Evolutionary conservation across 371 early-diverging fungal genomes (phyloP).

Genomic region (Mortierella polycephala): DNA sequence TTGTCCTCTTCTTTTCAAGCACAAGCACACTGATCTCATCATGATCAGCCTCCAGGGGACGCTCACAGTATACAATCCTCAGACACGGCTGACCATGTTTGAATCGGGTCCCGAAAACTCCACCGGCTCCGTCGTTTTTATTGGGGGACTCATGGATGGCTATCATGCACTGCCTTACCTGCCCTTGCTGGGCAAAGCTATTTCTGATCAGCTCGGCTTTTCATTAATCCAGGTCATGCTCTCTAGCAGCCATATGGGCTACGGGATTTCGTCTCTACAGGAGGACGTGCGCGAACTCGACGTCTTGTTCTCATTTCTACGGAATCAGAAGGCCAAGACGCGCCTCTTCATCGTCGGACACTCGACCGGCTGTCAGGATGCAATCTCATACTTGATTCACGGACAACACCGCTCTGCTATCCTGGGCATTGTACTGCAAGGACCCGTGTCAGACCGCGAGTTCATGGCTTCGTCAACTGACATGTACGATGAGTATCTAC

Average conservation of each 20-base stretch:
- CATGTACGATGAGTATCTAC: slow-evolving; percentile 42
- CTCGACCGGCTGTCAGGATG: slow-evolving; percentile 67
- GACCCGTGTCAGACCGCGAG: slow-evolving; percentile 66
- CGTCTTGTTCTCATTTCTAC: slow-evolving; percentile 53
- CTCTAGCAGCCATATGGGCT: slow-evolving; percentile 62
- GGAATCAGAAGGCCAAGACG: slow-evolving; percentile 51
- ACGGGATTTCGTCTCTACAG: slow-evolving; percentile 57
- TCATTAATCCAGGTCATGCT: slow-evolving; percentile 63
- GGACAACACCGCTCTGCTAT: slow-evolving; percentile 51
- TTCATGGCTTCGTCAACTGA: slow-evolving; percentile 40
- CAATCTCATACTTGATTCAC: slow-evolving; percentile 58
- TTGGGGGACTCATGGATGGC: slow-evolving; percentile 63
- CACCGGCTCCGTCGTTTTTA: slow-evolving; percentile 56
- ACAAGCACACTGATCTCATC: background rate
- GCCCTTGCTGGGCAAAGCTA: slow-evolving; percentile 31
- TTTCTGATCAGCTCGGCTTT: slow-evolving; percentile 50
- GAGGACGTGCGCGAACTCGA: slow-evolving; percentile 60
- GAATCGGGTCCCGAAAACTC: slow-evolving; percentile 57
- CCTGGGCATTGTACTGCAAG: slow-evolving; percentile 61
- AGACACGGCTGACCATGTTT: slow-evolving; percentile 59
- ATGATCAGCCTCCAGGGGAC: slow-evolving; percentile 43
- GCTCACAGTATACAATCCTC: slow-evolving; percentile 41
- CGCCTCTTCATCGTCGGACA: slow-evolving; percentile 63
- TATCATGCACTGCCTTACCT: slow-evolving; percentile 63
- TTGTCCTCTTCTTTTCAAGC: background rate